Percentiles rank a stretch among this genome's conserved stretches.
Conservation (phyloP, 495 filamentous ascomycete genomes). For the Aspergillus leporis region DNA sequence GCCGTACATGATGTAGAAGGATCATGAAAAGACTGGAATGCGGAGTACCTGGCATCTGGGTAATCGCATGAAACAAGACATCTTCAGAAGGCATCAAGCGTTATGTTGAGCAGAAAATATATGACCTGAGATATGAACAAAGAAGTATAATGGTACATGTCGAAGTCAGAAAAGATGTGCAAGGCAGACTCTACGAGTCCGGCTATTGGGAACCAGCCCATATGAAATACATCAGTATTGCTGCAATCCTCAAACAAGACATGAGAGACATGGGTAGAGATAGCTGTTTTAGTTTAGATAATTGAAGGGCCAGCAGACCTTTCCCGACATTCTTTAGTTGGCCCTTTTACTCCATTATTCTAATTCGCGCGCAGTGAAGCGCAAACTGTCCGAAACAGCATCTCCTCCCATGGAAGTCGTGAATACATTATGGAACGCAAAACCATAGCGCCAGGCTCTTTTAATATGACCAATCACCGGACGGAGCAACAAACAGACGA, state of each 20-base stretch:
- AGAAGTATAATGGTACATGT: constrained; percentile 14
- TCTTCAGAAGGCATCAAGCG: neutral
- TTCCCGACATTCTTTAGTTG: neutral
- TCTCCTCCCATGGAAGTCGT: constrained; percentile 1
- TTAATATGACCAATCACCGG: constrained; percentile 32
- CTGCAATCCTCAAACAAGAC: neutral
- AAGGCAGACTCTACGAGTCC: constrained; percentile 8
- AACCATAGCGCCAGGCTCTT: constrained; percentile 47
- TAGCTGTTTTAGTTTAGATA: neutral
- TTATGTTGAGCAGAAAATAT: constrained; percentile 8
- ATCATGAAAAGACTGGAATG: neutral
- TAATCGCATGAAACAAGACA: neutral
- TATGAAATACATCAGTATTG: neutral
- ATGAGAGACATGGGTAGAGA: neutral
- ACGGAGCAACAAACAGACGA: constrained; percentile 8
- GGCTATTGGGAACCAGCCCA: constrained; percentile 8
- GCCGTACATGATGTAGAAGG: neutral
- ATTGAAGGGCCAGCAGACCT: neutral
- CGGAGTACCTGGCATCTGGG: neutral
- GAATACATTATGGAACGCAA: constrained; percentile 20
- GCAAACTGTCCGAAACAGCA: neutral
- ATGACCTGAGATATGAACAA: constrained; percentile 19
- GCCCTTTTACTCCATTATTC: neutral
- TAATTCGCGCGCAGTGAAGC: neutral
- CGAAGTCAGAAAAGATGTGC: constrained; percentile 7